Evolutionary conservation across 2,329 filamentous ascomycete genomes (phyloP), one percentile per base, ranked within the genome.

Genomic region (Fusarium sp.): DNA sequence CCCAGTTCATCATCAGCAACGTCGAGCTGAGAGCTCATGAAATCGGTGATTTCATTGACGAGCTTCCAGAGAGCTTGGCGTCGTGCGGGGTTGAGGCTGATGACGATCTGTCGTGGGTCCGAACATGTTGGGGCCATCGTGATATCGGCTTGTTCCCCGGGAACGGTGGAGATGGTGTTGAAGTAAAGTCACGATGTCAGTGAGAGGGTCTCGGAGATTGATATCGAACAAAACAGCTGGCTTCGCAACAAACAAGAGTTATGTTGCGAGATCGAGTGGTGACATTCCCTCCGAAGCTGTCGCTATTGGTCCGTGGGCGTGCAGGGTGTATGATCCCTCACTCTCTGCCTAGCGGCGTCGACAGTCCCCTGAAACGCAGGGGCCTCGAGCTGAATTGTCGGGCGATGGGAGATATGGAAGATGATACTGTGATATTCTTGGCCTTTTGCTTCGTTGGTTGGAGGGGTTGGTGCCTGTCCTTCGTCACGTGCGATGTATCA

Each of bases 61-160:
- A 91, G 85, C 57, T 81, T 81, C 66, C 88, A 85, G 35, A 90
- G 84, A 3, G 86, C 88, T 71, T 84, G 85, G 56, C 89, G 87
- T 52, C 86, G 84, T 32, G 87, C 85, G 32, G 84, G 83, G 73
- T 90, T 88, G 45, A 91, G 84, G 30, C 88, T 84, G 63, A 91
- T 86, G 81, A 88, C 85, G 64, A 90, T 80, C 74, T 89, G 88
- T 68, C 88, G 86, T 58, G 88, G 88, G 71, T 90, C 88, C 39
- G 84, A 85, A 65, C 85, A 88, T 60, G 88, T 83, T 62, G 88
- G 88, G 67, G 88, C 87, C 88, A 90, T 90, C 66, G 16, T 78
- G 73, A 50, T 50, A 30, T 43, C 45, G 7, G 39, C 18, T 18
- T 30, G 30, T 45, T 54, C 27, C n/a, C 35, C 9, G 32, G 50